Percentiles rank a stretch among this genome's conserved stretches.
Conservation (phyloP, 106 monocot genomes). For the Platanthera guangdongensis region DNA sequence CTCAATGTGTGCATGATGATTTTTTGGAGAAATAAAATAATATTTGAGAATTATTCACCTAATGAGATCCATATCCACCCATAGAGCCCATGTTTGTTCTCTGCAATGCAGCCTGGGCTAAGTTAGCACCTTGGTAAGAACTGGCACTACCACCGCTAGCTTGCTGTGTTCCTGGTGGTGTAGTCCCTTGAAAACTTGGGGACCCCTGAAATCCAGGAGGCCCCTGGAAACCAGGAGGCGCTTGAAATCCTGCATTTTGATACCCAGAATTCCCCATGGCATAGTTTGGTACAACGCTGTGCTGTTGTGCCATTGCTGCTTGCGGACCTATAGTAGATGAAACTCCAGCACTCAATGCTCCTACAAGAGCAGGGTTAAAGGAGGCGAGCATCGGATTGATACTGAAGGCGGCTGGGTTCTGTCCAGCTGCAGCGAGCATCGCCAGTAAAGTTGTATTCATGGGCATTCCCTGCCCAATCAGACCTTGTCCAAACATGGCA, state of each 20-base stretch:
- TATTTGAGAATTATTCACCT: slow-evolving; percentile 32
- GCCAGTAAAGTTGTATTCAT: slow-evolving; percentile 60
- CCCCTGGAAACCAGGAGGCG: slow-evolving; percentile 52
- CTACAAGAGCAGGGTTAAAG: slow-evolving; percentile 64
- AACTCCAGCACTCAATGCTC: slow-evolving; percentile 43
- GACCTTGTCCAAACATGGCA: slow-evolving; percentile 24
- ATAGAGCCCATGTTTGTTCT: slow-evolving; percentile 45
- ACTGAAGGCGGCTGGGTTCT: slow-evolving; percentile 55
- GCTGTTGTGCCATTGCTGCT: slow-evolving; percentile 11
- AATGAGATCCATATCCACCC: slow-evolving; percentile 53
- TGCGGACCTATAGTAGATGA: slow-evolving; percentile 13
- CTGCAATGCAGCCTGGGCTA: slow-evolving; percentile 24
- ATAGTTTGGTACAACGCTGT: slow-evolving; percentile 19
- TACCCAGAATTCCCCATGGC: slow-evolving; percentile 38
- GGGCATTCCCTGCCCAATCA: slow-evolving; percentile 40
- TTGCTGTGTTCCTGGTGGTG: slow-evolving; percentile 20
- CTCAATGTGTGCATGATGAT: not conserved
- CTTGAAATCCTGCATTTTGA: slow-evolving; percentile 52
- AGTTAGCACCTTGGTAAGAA: slow-evolving; percentile 44
- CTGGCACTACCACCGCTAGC: slow-evolving; percentile 10
- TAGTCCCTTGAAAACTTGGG: slow-evolving; percentile 31
- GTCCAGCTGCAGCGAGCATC: slow-evolving; percentile 65
- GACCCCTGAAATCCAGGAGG: slow-evolving; percentile 42
- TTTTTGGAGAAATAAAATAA: not conserved
- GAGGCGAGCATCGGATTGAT: slow-evolving; percentile 63